Evolutionary conservation across 257 asterid genomes (phyloP).

Genomic region (Solanum corneliomulleri): DNA sequence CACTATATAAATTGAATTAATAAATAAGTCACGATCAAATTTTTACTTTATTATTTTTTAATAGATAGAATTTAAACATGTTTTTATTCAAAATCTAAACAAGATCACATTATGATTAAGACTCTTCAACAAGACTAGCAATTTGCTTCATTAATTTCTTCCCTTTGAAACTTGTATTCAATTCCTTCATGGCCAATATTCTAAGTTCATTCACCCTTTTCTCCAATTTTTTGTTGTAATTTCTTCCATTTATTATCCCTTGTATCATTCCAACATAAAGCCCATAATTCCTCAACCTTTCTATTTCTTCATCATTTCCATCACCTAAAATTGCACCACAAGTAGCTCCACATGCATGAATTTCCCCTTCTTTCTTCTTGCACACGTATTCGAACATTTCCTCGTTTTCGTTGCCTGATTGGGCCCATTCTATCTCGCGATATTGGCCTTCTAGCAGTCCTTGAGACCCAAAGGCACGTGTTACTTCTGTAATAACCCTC

Average conservation of each 20-base stretch:
- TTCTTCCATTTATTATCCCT: slow-evolving; percentile 21
- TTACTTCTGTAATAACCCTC: slow-evolving; percentile 39
- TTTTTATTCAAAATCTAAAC: background rate
- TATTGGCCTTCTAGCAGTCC: slow-evolving; percentile 43
- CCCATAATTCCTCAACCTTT: slow-evolving; percentile 45
- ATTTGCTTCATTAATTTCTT: slow-evolving; percentile 8
- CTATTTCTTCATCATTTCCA: slow-evolving; percentile 41
- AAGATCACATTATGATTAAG: background rate
- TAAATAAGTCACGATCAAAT: background rate
- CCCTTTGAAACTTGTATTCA: slow-evolving; percentile 20
- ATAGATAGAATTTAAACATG: background rate
- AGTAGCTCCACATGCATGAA: slow-evolving; percentile 62
- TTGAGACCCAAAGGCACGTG: slow-evolving; percentile 37
- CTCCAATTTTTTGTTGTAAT: background rate
- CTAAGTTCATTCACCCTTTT: slow-evolving; percentile 21
- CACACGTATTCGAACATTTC: slow-evolving; percentile 18
- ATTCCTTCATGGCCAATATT: slow-evolving; percentile 34
- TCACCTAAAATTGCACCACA: slow-evolving; percentile 82
- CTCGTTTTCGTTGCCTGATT: background rate
- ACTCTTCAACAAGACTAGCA: slow-evolving; percentile 10
- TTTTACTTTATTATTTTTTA: background rate
- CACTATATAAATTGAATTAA: background rate
- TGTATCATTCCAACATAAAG: slow-evolving; percentile 36
- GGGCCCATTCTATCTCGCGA: slow-evolving; percentile 1
- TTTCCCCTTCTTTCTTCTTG: slow-evolving; percentile 43